Percentiles rank a stretch among this genome's conserved stretches.
These are phyloP conservation scores for Carex scoparia DNA, from an alignment of 176 grass and related monocot species.

Conservation along the genomic window DNA sequence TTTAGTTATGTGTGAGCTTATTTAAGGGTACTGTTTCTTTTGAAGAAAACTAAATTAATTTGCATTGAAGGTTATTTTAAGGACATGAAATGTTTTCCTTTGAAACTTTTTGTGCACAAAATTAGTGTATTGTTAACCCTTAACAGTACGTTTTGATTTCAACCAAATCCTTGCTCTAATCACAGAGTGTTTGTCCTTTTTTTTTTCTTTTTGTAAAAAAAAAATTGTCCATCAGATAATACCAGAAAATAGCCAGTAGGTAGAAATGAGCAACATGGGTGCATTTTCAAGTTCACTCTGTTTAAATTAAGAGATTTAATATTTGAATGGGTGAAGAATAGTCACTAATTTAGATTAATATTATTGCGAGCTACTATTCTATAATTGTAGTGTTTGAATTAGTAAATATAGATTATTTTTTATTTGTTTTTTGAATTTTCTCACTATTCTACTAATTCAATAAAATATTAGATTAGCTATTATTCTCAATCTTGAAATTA, in stretches of 20 bases:
- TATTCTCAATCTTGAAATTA: no score
- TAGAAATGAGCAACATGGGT: no score
- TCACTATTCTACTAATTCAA: no score
- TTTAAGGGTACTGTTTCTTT: not conserved
- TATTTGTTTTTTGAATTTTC: no score
- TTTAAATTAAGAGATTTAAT: no score
- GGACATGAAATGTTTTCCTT: not conserved
- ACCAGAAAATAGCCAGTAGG: not conserved
- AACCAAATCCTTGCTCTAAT: not conserved
- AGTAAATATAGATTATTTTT: no score
- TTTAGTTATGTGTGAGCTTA: not conserved
- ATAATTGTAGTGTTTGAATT: no score
- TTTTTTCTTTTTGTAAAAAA: not conserved
- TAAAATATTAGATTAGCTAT: no score
- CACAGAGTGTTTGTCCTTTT: no score
- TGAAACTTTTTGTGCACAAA: not conserved
- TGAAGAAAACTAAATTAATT: not conserved
- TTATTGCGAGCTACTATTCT: no score
- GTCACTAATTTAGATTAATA: no score
- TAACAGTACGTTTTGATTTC: not conserved
- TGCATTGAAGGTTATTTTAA: not conserved
- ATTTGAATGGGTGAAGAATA: no score
- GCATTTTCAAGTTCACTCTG: not conserved
- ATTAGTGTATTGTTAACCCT: not conserved
- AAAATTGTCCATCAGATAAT: not conserved